A percentile compares a stretch with the other conserved stretches of the same genome.
These are phyloP conservation scores for Raphanus raphanistrum DNA, from an alignment of 345 rosid species.

Conservation along the genomic window DNA sequence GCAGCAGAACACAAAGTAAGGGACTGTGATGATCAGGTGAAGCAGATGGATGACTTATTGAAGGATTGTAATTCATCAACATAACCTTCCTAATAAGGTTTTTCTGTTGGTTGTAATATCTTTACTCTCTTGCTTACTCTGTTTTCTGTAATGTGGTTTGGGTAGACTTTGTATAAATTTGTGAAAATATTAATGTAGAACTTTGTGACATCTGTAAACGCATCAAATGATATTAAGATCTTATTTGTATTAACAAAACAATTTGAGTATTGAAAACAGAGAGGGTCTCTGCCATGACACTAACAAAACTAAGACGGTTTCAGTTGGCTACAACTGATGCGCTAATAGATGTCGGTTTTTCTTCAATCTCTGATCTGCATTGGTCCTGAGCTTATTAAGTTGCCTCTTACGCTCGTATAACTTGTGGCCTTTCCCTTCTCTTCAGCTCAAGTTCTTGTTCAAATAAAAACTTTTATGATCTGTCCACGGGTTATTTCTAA, in stretches of 20 bases:
- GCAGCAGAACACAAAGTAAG: constrained; percentile 44
- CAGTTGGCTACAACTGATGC: not conserved
- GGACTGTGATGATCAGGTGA: constrained; percentile 40
- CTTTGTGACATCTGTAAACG: not conserved
- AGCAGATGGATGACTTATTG: constrained; percentile 50
- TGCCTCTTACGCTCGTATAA: constrained; percentile 55
- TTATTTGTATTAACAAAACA: not conserved
- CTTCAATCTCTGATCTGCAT: constrained; percentile 33
- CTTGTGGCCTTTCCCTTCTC: constrained; percentile 68
- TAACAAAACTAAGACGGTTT: not conserved
- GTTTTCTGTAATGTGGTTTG: not conserved
- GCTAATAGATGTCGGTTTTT: not conserved
- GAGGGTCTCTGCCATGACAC: not conserved
- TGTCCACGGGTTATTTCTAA: too few species aligned
- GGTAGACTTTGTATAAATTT: constrained; percentile 2
- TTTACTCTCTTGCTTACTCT: not conserved
- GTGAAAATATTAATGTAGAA: constrained; percentile 22
- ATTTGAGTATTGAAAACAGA: not conserved
- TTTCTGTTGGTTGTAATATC: not conserved
- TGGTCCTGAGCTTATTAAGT: constrained; percentile 51
- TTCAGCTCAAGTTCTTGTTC: constrained; percentile 59
- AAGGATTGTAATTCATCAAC: constrained; percentile 45
- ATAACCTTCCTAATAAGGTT: constrained; percentile 28
- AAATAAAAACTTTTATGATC: not conserved
- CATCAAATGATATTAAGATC: not conserved